Conservation (phyloP, 192 early-diverging fungal species). For the Phlyctochytrium planicorne region DNA sequence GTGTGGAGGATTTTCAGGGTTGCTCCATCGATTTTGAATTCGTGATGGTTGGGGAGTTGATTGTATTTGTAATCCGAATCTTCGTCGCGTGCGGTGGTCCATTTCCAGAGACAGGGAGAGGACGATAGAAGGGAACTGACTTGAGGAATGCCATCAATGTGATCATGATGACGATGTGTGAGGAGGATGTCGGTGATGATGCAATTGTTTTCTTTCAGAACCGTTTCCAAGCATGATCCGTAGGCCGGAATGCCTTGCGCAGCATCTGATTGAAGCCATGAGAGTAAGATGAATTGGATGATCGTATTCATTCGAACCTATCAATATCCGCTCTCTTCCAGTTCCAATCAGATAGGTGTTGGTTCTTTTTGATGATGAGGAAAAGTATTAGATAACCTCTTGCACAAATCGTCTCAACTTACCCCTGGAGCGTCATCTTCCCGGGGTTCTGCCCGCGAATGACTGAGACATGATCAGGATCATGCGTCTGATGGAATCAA, state of each 20-base stretch:
- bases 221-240: slow-evolving; percentile 48
- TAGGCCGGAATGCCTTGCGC: slow-evolving; percentile 65
- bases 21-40: slow-evolving; percentile 61
- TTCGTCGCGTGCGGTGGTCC: slow-evolving; percentile 6
- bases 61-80: slow-evolving; percentile 25
- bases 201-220: slow-evolving; percentile 46
- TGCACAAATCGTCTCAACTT: neutral
- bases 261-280: too few relatives aligned
- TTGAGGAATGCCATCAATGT: slow-evolving; percentile 66
- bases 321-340: slow-evolving; percentile 65
- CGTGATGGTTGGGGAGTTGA: slow-evolving; percentile 55
- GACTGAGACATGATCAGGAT: slow-evolving; percentile 9
- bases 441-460: slow-evolving; percentile 76
- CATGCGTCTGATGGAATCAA: too few relatives aligned
- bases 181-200: slow-evolving; percentile 68
- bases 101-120: slow-evolving; percentile 13
- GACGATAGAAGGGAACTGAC: slow-evolving; percentile 5
- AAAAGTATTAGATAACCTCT: too few relatives aligned
- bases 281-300: too few relatives aligned
- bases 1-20: slow-evolving; percentile 67
- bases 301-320: slow-evolving; percentile 72
- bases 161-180: slow-evolving; percentile 78
- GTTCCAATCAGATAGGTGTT: slow-evolving; percentile 85
- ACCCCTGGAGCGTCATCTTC: slow-evolving; percentile 72
- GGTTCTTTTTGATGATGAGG: too few relatives aligned